Base-by-base conservation (phyloP, 768 basidiomycete genomes). In the Imleria badia region DNA sequence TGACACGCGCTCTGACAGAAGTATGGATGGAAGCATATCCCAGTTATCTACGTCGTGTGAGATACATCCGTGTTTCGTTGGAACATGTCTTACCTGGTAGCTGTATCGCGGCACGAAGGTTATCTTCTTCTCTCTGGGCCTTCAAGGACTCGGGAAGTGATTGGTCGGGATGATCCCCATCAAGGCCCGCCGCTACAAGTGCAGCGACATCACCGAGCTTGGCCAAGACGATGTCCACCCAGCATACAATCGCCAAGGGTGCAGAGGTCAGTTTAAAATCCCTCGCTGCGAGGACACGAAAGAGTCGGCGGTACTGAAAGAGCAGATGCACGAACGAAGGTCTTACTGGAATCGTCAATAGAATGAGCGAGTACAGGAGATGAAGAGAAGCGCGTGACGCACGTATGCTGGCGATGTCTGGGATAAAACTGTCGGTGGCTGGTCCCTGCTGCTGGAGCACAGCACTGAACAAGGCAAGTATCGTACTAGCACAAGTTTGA, bases 211-310 rank as follows among this genome's bases (percentile, higher is more conserved):
- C 72, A 31, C 79, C 76, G 7, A 90, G 63, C 59, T 76, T 81
- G 11, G 78, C 78, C 22, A 91, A 63, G 8, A 89, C 51, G 45
- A 78, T 71, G 53, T 91, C 87, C 11, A 82, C 81, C 84, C 85
- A 89, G 61, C 82, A 89, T 48, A 84, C 70, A n/a, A 79, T 55
- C 13, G 75, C 65, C 4, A 67, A 51, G n/a, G 69, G 40, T 33
- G 64, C 45, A 33, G 67, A 44, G n/a, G 52, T 58, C 13, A 57
- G 52, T 5, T 58, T 30, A n/a, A 67, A 38, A 31, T 73, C 66
- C 33, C 65, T 66, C 13, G 73, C 66, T 12, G 78, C 81, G 44
- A 81, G 71, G 30, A 55, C 42, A 48, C 78, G 80, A 60, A 83
- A 82, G 35, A 76, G 66, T 46, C 66, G 73, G 53, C 87, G 75